These are phyloP conservation scores for Oryza glaberrima DNA, from an alignment of 176 grass and related monocot genomes.

Conservation along the genomic window DNA sequence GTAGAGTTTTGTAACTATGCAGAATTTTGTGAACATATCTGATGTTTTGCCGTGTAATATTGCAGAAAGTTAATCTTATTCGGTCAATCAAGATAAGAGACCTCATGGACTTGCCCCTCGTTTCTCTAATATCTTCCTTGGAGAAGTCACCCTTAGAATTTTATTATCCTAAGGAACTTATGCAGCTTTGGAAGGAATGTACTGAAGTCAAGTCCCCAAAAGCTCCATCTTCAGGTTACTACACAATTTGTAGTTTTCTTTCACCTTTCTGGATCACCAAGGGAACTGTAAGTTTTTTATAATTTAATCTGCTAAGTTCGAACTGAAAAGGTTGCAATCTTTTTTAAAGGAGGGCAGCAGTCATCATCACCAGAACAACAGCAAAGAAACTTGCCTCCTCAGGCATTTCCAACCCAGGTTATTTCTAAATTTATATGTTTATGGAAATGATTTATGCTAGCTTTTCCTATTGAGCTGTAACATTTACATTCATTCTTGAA, in stretches of 20 bases:
- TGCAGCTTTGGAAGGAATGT: constrained; percentile 71
- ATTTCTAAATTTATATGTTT: constrained; percentile 44
- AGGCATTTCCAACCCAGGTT: constrained; percentile 50
- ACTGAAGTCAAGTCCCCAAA: constrained; percentile 41
- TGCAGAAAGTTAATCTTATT: constrained; percentile 53
- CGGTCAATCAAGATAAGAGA: constrained; percentile 48
- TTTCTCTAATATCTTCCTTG: constrained; percentile 55
- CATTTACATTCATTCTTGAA: not conserved
- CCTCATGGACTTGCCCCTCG: constrained; percentile 69
- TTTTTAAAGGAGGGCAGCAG: constrained; percentile 44
- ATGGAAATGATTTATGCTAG: not conserved
- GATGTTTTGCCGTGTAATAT: constrained; percentile 33
- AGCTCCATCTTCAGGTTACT: constrained; percentile 58
- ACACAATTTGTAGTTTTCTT: constrained; percentile 33
- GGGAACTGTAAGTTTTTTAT: not conserved
- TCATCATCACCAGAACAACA: constrained; percentile 55
- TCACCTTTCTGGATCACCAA: constrained; percentile 16
- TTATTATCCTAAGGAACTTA: constrained; percentile 70
- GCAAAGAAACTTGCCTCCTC: constrained; percentile 38
- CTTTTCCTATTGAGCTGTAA: constrained; percentile 28
- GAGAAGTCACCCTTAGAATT: constrained; percentile 47
- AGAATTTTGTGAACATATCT: constrained; percentile 17
- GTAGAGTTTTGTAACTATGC: not conserved
- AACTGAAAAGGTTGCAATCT: constrained; percentile 33
- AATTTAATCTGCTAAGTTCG: constrained; percentile 14